Percentiles rank a stretch among this genome's conserved stretches.
These are phyloP conservation scores for Alternaria tenuissima DNA, from an alignment of 2,329 filamentous ascomycete genomes.

Conservation along the genomic window DNA sequence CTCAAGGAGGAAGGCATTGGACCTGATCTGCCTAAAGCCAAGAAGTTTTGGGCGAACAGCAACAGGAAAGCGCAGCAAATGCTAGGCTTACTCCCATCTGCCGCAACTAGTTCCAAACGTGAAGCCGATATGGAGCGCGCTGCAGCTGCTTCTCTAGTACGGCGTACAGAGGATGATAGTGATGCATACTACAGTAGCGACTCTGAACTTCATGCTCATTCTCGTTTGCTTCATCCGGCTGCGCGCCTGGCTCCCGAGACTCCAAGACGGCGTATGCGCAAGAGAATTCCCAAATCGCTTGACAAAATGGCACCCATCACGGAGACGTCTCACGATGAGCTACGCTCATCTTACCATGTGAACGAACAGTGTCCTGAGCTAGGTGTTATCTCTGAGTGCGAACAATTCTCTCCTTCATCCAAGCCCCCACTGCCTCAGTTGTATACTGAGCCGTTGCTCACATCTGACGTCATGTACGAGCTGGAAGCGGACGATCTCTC, in stretches of 20 bases:
- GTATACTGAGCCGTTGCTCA: conserved; percentile 3
- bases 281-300: conserved; percentile 24
- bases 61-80: conserved; percentile 25
- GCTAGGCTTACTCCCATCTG: conserved; percentile 21
- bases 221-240: conserved; percentile 1
- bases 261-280: conserved; percentile 18
- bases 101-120: conserved; percentile 12
- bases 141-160: background rate
- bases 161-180: conserved; percentile 9
- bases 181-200: conserved; percentile 20
- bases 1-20: conserved; percentile 22
- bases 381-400: conserved; percentile 31
- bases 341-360: conserved; percentile 16
- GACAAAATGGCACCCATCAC: conserved; percentile 37
- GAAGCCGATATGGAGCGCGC: background rate
- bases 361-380: conserved; percentile 23
- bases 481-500: conserved; percentile 25
- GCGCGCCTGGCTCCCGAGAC: conserved; percentile 6
- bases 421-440: conserved; percentile 6
- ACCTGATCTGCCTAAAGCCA: conserved; percentile 14
- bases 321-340: conserved; percentile 30
- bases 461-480: conserved; percentile 6
- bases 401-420: conserved; percentile 1
- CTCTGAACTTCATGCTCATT: conserved; percentile 7
- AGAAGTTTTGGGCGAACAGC: conserved; percentile 12